Base-by-base conservation (phyloP, 371 early-diverging fungal species). In the Mucor ambiguus region DNA sequence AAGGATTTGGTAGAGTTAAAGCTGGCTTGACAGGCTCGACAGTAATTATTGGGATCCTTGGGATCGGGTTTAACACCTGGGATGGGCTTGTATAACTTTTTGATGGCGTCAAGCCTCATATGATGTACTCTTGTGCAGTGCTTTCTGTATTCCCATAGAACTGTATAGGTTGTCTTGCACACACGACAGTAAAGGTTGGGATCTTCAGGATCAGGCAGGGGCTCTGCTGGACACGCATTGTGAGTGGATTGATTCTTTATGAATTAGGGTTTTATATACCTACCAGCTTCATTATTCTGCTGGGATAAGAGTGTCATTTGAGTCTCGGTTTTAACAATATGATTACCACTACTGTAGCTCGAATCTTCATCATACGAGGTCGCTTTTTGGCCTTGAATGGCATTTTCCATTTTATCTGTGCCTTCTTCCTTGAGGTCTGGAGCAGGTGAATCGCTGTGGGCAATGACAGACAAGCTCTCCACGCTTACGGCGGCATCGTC, bases 151-250 rank as follows among this genome's bases (percentile, higher is more conserved):
- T 16, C 18, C 33, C 22, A 33, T 24, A n/a, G 12, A 5, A 11
- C 26, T 2, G 44, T 29, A 30, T 29, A 7, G 10, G 41, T 60
- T 8, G 9, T n/a, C 2, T 44, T 26, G 44, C 60, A 60, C 16
- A 41, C 20, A n/a, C n/a, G 43, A 11, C 60, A 60, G 29, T 60
- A 60, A 8, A 60, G 46, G 12, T 41, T 24, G 10, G 44, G 60
- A 46, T 60, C 60, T 20, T 44, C 11, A 6, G 41, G 26, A 18
- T 60, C 60, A 3, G 60, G 60, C 2, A 32, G 7, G 5, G 20
- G 8, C 5, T 55, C 32, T 28, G 11, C 16, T 18, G 7, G 6
- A 24, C 20, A 44, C 8, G 9, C 4, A n/a, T n/a, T 2, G 14
- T 37, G 37, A 37, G 14, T 37, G 37, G 14, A 33, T 33, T 33